Base-by-base conservation (phyloP, 164 flowering plant genomes). In the Chimonanthus salicifolius region DNA sequence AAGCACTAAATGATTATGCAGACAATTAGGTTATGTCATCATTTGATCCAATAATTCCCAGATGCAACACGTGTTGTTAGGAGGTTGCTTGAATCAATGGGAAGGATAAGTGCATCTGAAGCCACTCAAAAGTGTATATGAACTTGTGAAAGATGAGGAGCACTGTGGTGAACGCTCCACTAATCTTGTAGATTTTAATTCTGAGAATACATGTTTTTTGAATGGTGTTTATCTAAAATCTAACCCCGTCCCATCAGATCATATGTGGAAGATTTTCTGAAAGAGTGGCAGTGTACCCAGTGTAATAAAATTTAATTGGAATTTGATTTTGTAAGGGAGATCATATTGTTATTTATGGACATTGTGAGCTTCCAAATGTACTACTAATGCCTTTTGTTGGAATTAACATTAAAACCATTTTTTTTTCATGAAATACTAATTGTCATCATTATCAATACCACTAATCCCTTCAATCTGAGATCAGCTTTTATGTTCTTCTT, bases 161-260 rank as follows among this genome's bases (percentile, higher is more conserved):
- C 16, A 63, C 21, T 63, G 65, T 18, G 20, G 65, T 18, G 43
- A 46, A 66, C 45, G 69, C 16, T 44, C 6, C 20, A 66, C 11
- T n/a, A 66, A 48, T 66, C 69, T 66, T 46, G 11, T 43, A 66
- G 69, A 15, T 44, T 10, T n/a, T 66, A 66, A 66, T 66, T 66
- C 18, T 13, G 49, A 66, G 45, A 44, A 46, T 7, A 44, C 47
- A 46, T 66, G 47, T 46, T 66, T 10, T 45, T 18, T 66, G 48
- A 6, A 9, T 66, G 69, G 33, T 33, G 33, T 1, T 33, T 33
- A 33, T 33, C 33, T 33, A 33, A 33, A 33, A 33, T 66, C 69
- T 11, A 21, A 66, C 45, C 33, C 44, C 10, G 45, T 21, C 45
- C 33, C 7, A 63, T 7, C 45, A 63, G 44, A 20, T 63, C 20